Percentiles rank a stretch among this genome's conserved stretches.
Evolutionary conservation across 2,329 filamentous ascomycete species (phyloP).

Genomic region (Aspergillus sp.): DNA sequence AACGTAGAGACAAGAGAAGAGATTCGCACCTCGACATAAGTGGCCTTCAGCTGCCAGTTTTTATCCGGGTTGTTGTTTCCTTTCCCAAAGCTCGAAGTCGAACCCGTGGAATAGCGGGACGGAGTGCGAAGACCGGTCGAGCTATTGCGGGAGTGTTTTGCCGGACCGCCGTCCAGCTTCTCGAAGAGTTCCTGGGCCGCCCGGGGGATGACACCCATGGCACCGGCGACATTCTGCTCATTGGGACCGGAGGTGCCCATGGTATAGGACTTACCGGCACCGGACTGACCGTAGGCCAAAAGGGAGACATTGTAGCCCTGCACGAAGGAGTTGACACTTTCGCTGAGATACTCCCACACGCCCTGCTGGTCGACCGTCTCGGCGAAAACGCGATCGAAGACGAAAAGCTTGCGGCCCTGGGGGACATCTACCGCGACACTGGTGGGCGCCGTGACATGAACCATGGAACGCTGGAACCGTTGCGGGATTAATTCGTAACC

Average conservation of each 20-base stretch:
- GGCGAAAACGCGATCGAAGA: slow-evolving; percentile 91
- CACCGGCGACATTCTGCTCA: slow-evolving; percentile 61
- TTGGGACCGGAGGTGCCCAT: slow-evolving; percentile 89
- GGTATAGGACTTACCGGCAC: slow-evolving; percentile 94
- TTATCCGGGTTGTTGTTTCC: slow-evolving; percentile 48
- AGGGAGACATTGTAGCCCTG: slow-evolving; percentile 98
- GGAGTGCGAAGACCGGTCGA: slow-evolving; percentile 75
- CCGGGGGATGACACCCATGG: slow-evolving; percentile 94
- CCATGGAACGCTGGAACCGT: slow-evolving; percentile 86
- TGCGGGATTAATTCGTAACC: slow-evolving; percentile 93
- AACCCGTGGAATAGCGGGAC: slow-evolving; percentile 62
- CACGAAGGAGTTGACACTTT: slow-evolving; percentile 81
- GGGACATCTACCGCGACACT: slow-evolving; percentile 82
- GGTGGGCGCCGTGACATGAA: slow-evolving; percentile 78
- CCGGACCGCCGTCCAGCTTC: slow-evolving; percentile 56
- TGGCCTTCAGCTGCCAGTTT: slow-evolving; percentile 85
- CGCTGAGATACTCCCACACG: slow-evolving; percentile 86
- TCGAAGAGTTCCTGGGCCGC: slow-evolving; percentile 83
- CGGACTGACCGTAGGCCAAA: slow-evolving; percentile 93
- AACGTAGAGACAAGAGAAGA: no score
- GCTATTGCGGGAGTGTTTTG: slow-evolving; percentile 51
- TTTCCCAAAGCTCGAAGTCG: slow-evolving; percentile 41
- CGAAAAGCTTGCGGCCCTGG: slow-evolving; percentile 87
- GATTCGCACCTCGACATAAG: slow-evolving; percentile 61
- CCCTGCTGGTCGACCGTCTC: slow-evolving; percentile 78